Evolutionary conservation across 2,329 filamentous ascomycete genomes (phyloP).

Genomic region (Venturia asperata): DNA sequence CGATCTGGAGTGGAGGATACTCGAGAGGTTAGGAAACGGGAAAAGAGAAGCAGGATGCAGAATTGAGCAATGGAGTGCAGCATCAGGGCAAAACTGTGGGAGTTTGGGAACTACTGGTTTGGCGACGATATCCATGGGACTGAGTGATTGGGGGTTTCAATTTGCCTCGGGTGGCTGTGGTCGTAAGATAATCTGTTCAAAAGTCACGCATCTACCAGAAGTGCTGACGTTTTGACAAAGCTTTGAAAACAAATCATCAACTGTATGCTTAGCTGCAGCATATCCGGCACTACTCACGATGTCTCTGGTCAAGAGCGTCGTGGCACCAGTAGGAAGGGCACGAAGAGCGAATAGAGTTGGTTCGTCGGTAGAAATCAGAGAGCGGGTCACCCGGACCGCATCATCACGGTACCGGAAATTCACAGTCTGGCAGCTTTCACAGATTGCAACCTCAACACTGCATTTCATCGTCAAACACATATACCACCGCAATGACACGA

Average conservation of each 20-base stretch:
- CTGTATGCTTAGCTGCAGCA: not conserved
- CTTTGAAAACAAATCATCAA: not conserved
- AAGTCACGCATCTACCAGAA: not conserved
- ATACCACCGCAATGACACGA: not conserved
- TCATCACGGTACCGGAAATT: too few relatives aligned
- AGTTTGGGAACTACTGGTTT: not conserved
- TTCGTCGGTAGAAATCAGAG: too few relatives aligned
- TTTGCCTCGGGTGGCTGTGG: not conserved
- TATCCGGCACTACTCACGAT: not conserved
- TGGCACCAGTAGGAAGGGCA: too few relatives aligned
- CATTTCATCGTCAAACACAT: not conserved
- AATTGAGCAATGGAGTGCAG: not conserved
- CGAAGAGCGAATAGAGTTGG: too few relatives aligned
- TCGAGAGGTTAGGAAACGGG: not conserved
- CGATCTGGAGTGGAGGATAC: not conserved
- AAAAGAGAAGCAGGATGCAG: not conserved
- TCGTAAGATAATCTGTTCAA: not conserved
- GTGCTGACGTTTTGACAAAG: conserved; percentile 5
- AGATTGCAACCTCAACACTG: too few relatives aligned
- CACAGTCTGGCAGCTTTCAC: too few relatives aligned
- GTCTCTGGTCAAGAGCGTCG: not conserved
- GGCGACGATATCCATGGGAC: conserved; percentile 6
- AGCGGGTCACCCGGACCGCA: too few relatives aligned
- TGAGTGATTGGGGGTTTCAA: not conserved
- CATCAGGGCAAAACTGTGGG: not conserved